Base-by-base conservation (phyloP, 1,284 basidiomycete genomes). In the Earliella scabrosa region DNA sequence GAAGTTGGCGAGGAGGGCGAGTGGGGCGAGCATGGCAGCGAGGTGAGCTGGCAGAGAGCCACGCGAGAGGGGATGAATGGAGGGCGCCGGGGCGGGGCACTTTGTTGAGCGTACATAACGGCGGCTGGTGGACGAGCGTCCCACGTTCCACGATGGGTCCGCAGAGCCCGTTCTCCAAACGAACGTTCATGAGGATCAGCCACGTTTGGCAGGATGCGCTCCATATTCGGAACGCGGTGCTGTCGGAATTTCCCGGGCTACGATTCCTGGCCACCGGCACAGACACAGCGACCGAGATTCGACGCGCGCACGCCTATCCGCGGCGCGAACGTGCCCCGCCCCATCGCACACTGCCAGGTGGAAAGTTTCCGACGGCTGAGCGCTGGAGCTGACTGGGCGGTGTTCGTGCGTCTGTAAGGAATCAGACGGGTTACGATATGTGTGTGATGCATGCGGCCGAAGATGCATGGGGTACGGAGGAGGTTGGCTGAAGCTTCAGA, bases 1-100 rank as follows among this genome's bases (percentile, higher is more conserved):
- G 31, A 66, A 26, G 46, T 64, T 64, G 26, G 64, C 59, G 21
- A 63, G 45, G 32, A 66, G 41, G 31, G 56, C 47, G 31, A 63
- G 18, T 2, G 63, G 61, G 23, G 63, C 56, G 51, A 64, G 53
- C 66, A 67, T 67, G 40, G 53, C 26, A 24, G 38, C 24, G 11
- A n/a, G 27, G 32, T 20, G 26, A 39, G 41, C 26, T n/a, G 45
- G 35, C 11, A 43, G 45, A 16, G 45, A 13, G 20, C 34, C 9
- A 13, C 21, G 9, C 23, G 34, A 21, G 10, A 36, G 16, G 16
- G 26, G 4, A 20, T 16, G 20, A 35, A 21, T 16, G 24, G 43
- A 11, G 10, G 27, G 16, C 23, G 20, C 29, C 26, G 27, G 8
- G 20, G 29, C 23, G 10, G 46, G 14, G 46, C 6, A 23, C 14